Percentiles rank a stretch among this genome's conserved stretches.
Evolutionary conservation across 768 basidiomycete species (phyloP).

Genomic region (Porpolomopsis calyptriformis): DNA sequence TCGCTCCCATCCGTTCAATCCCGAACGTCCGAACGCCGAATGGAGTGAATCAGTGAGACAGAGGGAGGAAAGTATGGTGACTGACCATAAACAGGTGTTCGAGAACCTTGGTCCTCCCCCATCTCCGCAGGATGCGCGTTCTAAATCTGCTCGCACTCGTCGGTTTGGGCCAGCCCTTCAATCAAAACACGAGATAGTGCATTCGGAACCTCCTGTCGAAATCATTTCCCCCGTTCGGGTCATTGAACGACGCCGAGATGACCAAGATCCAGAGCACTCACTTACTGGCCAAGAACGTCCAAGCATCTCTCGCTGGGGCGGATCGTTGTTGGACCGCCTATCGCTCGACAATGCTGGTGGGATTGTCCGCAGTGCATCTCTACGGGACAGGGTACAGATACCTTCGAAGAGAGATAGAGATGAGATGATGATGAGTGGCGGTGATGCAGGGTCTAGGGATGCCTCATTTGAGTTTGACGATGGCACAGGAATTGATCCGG

Average conservation of each 20-base stretch:
- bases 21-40: background rate
- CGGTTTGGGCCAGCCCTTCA: conserved; percentile 5
- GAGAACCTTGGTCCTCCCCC: background rate
- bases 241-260: background rate
- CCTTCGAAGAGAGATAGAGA: conserved; percentile 32
- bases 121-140: background rate
- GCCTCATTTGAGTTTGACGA: conserved; percentile 19
- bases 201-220: background rate
- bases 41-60: background rate
- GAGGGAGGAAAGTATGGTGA: background rate
- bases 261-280: background rate
- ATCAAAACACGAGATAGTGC: background rate
- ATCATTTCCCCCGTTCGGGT: background rate
- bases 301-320: conserved; percentile 13
- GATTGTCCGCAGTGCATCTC: conserved; percentile 16
- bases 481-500: conserved; percentile 17
- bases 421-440: conserved; percentile 16
- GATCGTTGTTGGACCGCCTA: conserved; percentile 27
- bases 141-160: conserved; percentile 1
- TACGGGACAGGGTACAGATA: conserved; percentile 29
- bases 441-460: conserved; percentile 10
- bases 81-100: background rate
- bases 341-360: conserved; percentile 16
- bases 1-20: background rate
- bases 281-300: conserved; percentile 7